A percentile compares a stretch with the other conserved stretches of the same genome.
These are phyloP conservation scores for Myxozyma melibiosi DNA, from an alignment of 805 yeast species.

Conservation along the genomic window DNA sequence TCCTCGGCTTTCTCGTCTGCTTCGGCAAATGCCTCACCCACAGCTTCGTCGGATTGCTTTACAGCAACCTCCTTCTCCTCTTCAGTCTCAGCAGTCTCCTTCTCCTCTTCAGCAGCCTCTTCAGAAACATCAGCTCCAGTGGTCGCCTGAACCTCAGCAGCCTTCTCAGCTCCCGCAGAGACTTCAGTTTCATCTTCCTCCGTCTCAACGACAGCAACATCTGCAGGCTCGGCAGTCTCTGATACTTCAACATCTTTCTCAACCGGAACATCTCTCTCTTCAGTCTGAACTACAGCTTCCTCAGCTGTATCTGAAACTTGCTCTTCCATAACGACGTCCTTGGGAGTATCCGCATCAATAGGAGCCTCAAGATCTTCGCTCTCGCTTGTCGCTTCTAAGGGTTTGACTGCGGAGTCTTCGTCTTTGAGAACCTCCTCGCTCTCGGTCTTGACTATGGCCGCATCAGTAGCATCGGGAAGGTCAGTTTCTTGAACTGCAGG, in stretches of 20 bases:
- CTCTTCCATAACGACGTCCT: background rate
- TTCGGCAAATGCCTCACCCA: background rate
- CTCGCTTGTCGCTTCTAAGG: too few species aligned
- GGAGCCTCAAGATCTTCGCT: background rate
- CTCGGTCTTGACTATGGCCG: too few species aligned
- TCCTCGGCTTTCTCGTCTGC: background rate
- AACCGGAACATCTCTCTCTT: background rate
- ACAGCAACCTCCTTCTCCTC: background rate
- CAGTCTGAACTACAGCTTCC: background rate
- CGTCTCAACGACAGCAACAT: background rate
- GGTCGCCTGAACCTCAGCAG: background rate
- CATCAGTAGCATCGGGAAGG: background rate
- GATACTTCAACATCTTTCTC: background rate
- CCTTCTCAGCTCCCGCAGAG: background rate
- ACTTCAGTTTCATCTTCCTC: background rate
- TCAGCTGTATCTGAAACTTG: background rate
- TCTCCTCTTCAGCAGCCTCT: background rate
- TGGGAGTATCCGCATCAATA: background rate
- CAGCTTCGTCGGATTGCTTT: background rate
- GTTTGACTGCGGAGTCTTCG: too few species aligned
- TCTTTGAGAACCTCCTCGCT: too few species aligned
- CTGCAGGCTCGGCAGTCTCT: background rate
- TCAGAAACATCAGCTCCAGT: background rate
- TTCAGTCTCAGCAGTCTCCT: background rate
- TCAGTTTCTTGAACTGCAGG: background rate